A percentile compares a stretch with the other conserved stretches of the same genome.
phyloP scores from a whole-genome alignment of 1,284 basidiomycete genomes.

The Thecaphora thlaspeos region DNA sequence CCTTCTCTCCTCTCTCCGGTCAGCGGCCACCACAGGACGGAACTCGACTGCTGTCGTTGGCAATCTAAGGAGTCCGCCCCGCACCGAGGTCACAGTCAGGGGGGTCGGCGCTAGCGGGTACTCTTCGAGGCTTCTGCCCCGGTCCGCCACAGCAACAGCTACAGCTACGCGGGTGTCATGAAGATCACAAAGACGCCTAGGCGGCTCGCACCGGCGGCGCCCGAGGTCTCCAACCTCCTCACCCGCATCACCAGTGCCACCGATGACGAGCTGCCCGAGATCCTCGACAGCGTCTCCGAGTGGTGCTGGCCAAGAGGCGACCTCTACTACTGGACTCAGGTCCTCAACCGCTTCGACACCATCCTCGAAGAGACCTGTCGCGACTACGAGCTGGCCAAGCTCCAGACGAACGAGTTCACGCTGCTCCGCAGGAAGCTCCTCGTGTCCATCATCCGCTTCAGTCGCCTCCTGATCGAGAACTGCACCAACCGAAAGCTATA shows the following conservation, averaged over 20 bases:
- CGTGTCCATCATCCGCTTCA: constrained; percentile 80
- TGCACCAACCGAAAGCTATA: constrained; percentile 97
- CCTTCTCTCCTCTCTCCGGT: too few relatives aligned
- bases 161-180: constrained; percentile 19
- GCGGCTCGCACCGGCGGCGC: constrained; percentile 48
- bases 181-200: constrained; percentile 57
- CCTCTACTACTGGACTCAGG: constrained; percentile 91
- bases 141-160: constrained; percentile 1
- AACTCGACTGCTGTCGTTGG: too few relatives aligned
- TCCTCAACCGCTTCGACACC: constrained; percentile 90
- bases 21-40: too few relatives aligned
- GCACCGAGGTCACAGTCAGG: too few relatives aligned
- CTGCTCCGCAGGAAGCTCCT: constrained; percentile 72
- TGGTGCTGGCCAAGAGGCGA: constrained; percentile 98
- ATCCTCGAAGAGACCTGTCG: constrained; percentile 79
- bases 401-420: constrained; percentile 73
- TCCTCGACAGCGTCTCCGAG: constrained; percentile 46
- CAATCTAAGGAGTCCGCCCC: too few relatives aligned
- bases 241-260: constrained; percentile 38
- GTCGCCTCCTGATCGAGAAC: constrained; percentile 88
- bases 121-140: too few relatives aligned
- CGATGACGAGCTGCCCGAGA: constrained; percentile 48
- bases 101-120: too few relatives aligned
- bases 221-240: constrained; percentile 42
- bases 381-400: constrained; percentile 65